Base-by-base conservation (phyloP, 202 grass and related monocot genomes). In the Digitaria exilis region DNA sequence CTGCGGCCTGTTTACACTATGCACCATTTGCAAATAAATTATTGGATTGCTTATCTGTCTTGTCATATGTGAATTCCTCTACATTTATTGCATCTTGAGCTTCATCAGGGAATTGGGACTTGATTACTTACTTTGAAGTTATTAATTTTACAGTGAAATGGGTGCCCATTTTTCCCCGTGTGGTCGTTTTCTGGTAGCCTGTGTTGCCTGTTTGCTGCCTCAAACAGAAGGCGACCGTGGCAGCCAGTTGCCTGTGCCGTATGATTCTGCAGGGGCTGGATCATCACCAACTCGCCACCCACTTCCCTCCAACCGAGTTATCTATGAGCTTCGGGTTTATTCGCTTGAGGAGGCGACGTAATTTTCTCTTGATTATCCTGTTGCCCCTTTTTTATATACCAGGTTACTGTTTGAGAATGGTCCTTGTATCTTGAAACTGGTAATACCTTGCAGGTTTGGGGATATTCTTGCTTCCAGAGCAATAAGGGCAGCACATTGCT, bases 151-250 rank as follows among this genome's bases (percentile, higher is more conserved):
- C 91, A 99, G 97, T 92, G 97, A 99, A 92, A 99, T 96, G 97
- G 97, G 97, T 79, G 91, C 97, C 76, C 97, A 94, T 88, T 96
- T 99, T 87, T 99, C 97, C 66, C 97, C 97, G 9, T 94, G 97
- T 75, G 97, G 97, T 30, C 93, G 97, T 61, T 99, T 90, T 92
- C 56, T 99, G 81, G 97, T 99, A 37, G 97, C 91, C 50, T 99
- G 97, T 71, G 97, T 99, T 81, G 97, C 97, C 72, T 99, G 97
- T 86, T 88, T 96, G 87, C 77, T 96, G 62, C 97, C 97, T 65
- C 97, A 90, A 71, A 85, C 85, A 81, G 96, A 98, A 96, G 93
- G 83, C 63, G 93, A 90, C 78, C 85, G 80, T 42, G 85, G 87
- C 74, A 78, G 80, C 67, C 91, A 96, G 66, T 82, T 87, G 28